Conservation (phyloP, 768 basidiomycete species). For the Auricularia sp. region DNA sequence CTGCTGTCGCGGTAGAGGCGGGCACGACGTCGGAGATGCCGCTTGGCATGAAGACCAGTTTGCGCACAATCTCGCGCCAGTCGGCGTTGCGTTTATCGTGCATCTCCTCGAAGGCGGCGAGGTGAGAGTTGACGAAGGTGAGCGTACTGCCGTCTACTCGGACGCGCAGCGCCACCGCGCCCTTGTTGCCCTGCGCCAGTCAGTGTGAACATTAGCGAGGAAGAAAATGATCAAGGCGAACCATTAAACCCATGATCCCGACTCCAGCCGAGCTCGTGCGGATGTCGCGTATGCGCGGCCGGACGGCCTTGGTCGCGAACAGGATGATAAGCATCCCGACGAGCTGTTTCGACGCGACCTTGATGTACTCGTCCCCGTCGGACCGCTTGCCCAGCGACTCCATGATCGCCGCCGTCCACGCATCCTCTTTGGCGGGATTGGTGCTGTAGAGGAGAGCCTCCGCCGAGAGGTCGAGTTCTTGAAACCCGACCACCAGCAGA, state of each 20-base stretch:
- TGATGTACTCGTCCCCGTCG: constrained; percentile 56
- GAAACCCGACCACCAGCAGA: constrained; percentile 65
- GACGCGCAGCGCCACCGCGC: constrained; percentile 55
- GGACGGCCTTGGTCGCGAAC: constrained; percentile 46
- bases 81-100: constrained; percentile 62
- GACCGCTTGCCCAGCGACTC: constrained; percentile 62
- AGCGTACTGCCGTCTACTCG: constrained; percentile 36
- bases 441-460: constrained; percentile 68
- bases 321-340: constrained; percentile 74
- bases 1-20: not conserved
- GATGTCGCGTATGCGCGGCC: constrained; percentile 42
- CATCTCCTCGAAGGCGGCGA: constrained; percentile 79
- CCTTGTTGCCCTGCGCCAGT: constrained; percentile 68
- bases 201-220: not conserved
- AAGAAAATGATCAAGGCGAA: constrained; percentile 19
- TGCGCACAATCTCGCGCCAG: constrained; percentile 56
- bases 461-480: constrained; percentile 70
- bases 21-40: not conserved
- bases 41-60: constrained; percentile 35
- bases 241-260: constrained; percentile 74
- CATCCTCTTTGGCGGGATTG: constrained; percentile 43
- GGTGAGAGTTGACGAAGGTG: constrained; percentile 73
- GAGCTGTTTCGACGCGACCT: constrained; percentile 64
- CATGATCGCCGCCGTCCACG: constrained; percentile 57
- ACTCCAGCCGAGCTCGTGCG: constrained; percentile 46